Conservation (phyloP, 2,329 filamentous ascomycete genomes). For the Xylariaceae sp. region DNA sequence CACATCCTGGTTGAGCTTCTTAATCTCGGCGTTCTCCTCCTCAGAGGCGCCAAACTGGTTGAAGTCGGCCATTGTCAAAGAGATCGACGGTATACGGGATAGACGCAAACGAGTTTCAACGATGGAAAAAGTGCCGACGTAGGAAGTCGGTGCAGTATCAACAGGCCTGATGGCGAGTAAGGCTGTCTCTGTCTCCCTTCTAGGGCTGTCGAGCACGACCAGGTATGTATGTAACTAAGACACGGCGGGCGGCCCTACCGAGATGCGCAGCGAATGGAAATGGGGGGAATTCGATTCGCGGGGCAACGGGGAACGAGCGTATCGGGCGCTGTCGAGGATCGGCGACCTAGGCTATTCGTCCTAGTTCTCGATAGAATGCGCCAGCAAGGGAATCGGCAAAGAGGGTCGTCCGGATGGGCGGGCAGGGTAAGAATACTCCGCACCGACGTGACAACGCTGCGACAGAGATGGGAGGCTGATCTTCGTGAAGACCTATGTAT, state of each 20-base stretch:
- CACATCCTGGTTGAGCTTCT: slow-evolving; percentile 70
- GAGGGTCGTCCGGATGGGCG: not conserved
- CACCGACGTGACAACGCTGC: not conserved
- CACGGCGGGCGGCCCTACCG: not conserved
- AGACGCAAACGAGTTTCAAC: too few species aligned
- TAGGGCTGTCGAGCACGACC: not conserved
- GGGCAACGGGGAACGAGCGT: not conserved
- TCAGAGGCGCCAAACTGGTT: slow-evolving; percentile 65
- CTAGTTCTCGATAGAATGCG: not conserved
- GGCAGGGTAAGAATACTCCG: not conserved
- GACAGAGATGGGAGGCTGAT: not conserved
- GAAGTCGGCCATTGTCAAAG: slow-evolving; percentile 61
- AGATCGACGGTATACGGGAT: not conserved
- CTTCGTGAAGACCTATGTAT: not conserved
- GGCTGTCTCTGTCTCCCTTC: not conserved
- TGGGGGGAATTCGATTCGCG: not conserved
- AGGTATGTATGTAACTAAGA: not conserved
- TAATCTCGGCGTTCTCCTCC: slow-evolving; percentile 77
- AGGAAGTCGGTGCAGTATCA: not conserved
- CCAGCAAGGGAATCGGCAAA: not conserved
- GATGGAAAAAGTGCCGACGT: too few species aligned
- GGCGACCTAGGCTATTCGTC: not conserved
- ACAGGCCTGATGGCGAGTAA: not conserved
- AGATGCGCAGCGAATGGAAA: not conserved
- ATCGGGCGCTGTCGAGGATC: not conserved